Conservation (phyloP, 2,329 filamentous ascomycete genomes). For the Diplodia corticola region DNA sequence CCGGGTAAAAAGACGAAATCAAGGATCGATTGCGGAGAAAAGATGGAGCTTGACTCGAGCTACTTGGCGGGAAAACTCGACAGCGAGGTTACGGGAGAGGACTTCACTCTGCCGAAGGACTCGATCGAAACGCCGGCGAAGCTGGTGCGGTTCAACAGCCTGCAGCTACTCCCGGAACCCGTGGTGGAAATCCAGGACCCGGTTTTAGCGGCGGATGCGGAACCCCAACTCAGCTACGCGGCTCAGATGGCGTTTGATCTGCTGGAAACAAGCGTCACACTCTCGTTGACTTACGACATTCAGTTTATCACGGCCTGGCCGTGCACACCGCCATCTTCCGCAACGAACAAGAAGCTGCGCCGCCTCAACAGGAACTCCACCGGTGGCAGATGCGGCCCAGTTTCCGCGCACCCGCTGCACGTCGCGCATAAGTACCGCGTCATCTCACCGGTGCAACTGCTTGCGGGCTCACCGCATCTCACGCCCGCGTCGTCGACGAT, state of each 20-base stretch:
- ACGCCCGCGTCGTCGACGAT: slow-evolving; percentile 26
- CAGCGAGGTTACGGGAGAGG: slow-evolving; percentile 32
- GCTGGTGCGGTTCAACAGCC: not conserved
- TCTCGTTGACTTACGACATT: slow-evolving; percentile 52
- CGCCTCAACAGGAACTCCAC: slow-evolving; percentile 37
- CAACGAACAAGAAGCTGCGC: slow-evolving; percentile 24
- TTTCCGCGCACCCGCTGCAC: slow-evolving; percentile 45
- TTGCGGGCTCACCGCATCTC: slow-evolving; percentile 10
- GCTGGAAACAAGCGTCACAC: slow-evolving; percentile 25
- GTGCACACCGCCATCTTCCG: slow-evolving; percentile 43
- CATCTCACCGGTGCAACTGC: slow-evolving; percentile 9
- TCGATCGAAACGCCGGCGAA: not conserved
- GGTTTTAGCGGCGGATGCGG: slow-evolving; percentile 24
- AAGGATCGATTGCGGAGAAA: slow-evolving; percentile 41
- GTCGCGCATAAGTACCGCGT: slow-evolving; percentile 39
- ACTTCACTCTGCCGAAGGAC: slow-evolving; percentile 44
- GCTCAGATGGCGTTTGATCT: slow-evolving; percentile 39
- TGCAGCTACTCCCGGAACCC: slow-evolving; percentile 10
- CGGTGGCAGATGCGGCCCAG: slow-evolving; percentile 30
- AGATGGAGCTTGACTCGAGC: slow-evolving; percentile 34
- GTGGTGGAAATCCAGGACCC: not conserved
- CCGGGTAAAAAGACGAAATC: slow-evolving; percentile 32
- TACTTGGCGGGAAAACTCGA: slow-evolving; percentile 13
- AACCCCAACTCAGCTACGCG: slow-evolving; percentile 27
- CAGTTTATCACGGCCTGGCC: slow-evolving; percentile 57